Percentiles rank a stretch among this genome's conserved stretches.
These are phyloP conservation scores for Noccaea caerulescens DNA, from an alignment of 345 rosid species.

Conservation along the genomic window DNA sequence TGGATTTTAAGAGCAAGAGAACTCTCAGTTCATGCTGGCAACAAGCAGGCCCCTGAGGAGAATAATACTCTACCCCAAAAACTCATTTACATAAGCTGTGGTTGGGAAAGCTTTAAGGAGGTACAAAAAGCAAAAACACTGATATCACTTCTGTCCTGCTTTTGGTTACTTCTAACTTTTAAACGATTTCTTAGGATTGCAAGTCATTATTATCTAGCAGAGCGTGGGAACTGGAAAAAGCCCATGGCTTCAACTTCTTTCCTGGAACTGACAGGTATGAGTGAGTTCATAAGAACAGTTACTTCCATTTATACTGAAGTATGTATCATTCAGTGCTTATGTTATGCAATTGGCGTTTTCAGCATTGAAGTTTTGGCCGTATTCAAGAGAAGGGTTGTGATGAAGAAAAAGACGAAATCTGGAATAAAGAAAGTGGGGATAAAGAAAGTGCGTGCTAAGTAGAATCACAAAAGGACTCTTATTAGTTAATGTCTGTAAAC, in stretches of 20 bases:
- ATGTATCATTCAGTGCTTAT: neutral
- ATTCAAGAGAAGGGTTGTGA: slow-evolving; percentile 60
- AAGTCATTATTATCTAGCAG: slow-evolving; percentile 65
- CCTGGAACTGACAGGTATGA: slow-evolving; percentile 89
- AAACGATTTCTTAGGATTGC: slow-evolving; percentile 67
- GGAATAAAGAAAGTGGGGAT: slow-evolving; percentile 58
- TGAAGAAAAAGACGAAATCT: slow-evolving; percentile 65
- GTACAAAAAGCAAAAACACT: slow-evolving; percentile 44
- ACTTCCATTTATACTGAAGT: neutral
- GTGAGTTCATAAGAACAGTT: slow-evolving; percentile 15
- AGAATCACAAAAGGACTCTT: slow-evolving; percentile 17
- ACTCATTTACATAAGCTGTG: slow-evolving; percentile 93
- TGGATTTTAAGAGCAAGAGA: slow-evolving; percentile 90
- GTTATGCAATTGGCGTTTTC: slow-evolving; percentile 38
- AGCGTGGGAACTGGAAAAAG: slow-evolving; percentile 77
- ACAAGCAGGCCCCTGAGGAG: slow-evolving; percentile 50
- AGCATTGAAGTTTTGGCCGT: slow-evolving; percentile 86
- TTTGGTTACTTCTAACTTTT: slow-evolving; percentile 19
- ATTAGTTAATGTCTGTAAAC: slow-evolving; percentile 26
- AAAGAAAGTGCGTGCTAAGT: slow-evolving; percentile 48
- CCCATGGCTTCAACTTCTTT: slow-evolving; percentile 91
- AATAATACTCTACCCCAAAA: slow-evolving; percentile 65
- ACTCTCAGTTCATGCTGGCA: slow-evolving; percentile 70
- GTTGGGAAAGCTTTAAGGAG: slow-evolving; percentile 98
- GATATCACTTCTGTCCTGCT: slow-evolving; percentile 9